Base-by-base conservation (phyloP, 139 green algal species). In the Yamagishiella unicocca region DNA sequence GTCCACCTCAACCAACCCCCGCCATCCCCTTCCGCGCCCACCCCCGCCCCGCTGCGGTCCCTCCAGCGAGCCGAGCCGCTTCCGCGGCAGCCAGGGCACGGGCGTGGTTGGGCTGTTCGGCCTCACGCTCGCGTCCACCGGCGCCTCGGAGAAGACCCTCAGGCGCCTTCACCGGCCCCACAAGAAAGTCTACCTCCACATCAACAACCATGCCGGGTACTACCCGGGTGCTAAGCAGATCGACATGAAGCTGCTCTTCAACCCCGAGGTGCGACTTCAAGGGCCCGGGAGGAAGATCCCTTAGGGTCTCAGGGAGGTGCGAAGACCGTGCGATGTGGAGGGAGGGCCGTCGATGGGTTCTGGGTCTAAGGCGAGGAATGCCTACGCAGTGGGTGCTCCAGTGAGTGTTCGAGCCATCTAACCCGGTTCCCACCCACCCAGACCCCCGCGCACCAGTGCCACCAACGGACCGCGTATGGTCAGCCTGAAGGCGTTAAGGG, bases 231-330 rank as follows among this genome's bases (percentile, higher is more conserved):
- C 90, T 10, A 82, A 84, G 62, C 82, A 79, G 38, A 89, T 94
- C 25, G 85, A 91, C 83, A 81, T 94, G 42, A 94, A 94, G 88
- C 88, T 94, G 46, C 77, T 94, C 14, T 94, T 94, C 58, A 72
- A 74, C 67, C 90, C 90, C 53, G 40, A 84, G 55, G 77, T 84
- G 58, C 8, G 76, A 1, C n/a, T n/a, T n/a, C n/a, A n/a, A n/a
- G n/a, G n/a, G n/a, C n/a, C n/a, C n/a, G n/a, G n/a, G n/a, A n/a
- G n/a, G n/a, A n/a, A n/a, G n/a, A n/a, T n/a, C n/a, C n/a, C n/a
- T n/a, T n/a, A n/a, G n/a, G n/a, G n/a, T n/a, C n/a, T n/a, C n/a
- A n/a, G n/a, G n/a, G n/a, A n/a, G n/a, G n/a, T n/a, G n/a, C n/a
- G n/a, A n/a, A n/a, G n/a, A n/a, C n/a, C n/a, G n/a, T n/a, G n/a